Percentiles rank a stretch among this genome's conserved stretches.
phyloP scores from a whole-genome alignment of 2,329 filamentous ascomycete species.

The Scytalidium lignicola region DNA sequence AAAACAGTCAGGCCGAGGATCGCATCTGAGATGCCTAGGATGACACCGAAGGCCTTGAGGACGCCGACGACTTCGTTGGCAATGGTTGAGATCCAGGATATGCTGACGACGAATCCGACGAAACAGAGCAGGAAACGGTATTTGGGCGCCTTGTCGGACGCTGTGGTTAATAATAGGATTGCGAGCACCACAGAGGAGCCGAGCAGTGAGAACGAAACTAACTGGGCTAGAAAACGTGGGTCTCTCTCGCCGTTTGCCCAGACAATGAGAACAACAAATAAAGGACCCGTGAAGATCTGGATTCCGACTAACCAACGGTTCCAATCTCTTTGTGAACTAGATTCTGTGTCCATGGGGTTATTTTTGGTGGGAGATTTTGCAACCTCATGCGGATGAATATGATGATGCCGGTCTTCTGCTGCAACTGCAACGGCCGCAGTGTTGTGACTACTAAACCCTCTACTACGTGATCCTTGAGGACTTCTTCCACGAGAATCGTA shows the following conservation, averaged over 20 bases:
- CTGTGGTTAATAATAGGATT: slow-evolving; percentile 64
- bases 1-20: slow-evolving; percentile 94
- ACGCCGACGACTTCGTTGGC: slow-evolving; percentile 94
- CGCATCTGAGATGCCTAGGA: slow-evolving; percentile 89
- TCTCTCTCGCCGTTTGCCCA: slow-evolving; percentile 65
- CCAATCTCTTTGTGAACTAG: slow-evolving; percentile 48
- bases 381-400: slow-evolving; percentile 14
- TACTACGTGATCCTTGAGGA: slow-evolving; percentile 2
- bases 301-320: slow-evolving; percentile 84
- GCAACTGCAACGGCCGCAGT: slow-evolving; percentile 28
- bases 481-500: not conserved
- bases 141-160: slow-evolving; percentile 59
- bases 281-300: slow-evolving; percentile 80
- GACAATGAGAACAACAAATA: slow-evolving; percentile 73
- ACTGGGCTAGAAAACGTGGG: slow-evolving; percentile 48
- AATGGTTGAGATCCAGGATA: slow-evolving; percentile 95
- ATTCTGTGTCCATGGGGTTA: slow-evolving; percentile 1
- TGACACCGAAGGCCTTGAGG: slow-evolving; percentile 86
- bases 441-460: slow-evolving; percentile 26
- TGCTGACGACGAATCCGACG: slow-evolving; percentile 83
- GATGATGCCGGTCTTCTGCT: slow-evolving; percentile 19
- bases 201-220: slow-evolving; percentile 61
- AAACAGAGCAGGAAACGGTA: slow-evolving; percentile 80
- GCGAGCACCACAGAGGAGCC: slow-evolving; percentile 62
- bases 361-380: not conserved